Conservation (phyloP, 2,329 filamentous ascomycete genomes). For the Calonectria hongkongensis region DNA sequence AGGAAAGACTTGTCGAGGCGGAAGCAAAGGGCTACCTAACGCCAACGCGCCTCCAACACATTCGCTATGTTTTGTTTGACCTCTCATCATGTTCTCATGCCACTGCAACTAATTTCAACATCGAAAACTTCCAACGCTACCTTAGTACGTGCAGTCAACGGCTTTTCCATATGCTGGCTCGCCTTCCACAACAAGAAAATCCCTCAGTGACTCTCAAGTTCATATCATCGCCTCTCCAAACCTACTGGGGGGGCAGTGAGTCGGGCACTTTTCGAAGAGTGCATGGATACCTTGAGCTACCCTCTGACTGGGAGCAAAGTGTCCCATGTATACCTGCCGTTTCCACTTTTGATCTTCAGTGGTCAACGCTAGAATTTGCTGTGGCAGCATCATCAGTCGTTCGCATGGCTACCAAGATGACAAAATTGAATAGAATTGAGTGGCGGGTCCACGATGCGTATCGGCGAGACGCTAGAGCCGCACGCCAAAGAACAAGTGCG, state of each 20-base stretch:
- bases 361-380: not conserved
- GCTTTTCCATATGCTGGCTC: not conserved
- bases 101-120: too few relatives aligned
- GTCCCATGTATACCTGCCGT: not conserved
- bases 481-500: slow-evolving; percentile 3
- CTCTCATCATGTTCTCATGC: not conserved
- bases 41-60: not conserved
- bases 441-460: not conserved
- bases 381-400: not conserved
- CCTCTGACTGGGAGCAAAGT: not conserved
- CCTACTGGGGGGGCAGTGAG: too few relatives aligned
- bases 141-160: not conserved
- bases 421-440: not conserved
- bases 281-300: not conserved
- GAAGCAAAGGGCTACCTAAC: not conserved
- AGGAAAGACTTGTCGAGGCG: not conserved
- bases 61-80: not conserved
- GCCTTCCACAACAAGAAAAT: not conserved
- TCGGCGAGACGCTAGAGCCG: not conserved
- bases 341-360: not conserved
- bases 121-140: too few relatives aligned
- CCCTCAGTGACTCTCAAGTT: not conserved
- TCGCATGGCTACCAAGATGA: not conserved
- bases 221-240: not conserved
- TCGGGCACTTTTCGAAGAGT: not conserved